Evolutionary conservation across 176 grass and related monocot genomes (phyloP), one percentile per base, ranked within the genome.

Genomic region (Guadua angustifolia): DNA sequence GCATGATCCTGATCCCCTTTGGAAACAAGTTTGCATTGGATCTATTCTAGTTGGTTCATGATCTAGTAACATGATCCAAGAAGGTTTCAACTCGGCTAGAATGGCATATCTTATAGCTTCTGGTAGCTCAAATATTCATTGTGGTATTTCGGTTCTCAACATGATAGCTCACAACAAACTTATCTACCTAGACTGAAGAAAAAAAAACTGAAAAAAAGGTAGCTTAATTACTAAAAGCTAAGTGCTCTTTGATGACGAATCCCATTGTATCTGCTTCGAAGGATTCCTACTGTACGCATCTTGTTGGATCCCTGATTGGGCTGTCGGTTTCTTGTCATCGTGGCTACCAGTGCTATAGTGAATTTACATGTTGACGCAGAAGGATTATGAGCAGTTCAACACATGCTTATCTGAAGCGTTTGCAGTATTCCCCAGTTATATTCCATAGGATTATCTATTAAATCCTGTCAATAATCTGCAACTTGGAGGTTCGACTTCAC

Each of bases 401-500:
- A 69, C 71, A 72, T 42, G 61, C 52, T 49, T 82, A 57, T 82
- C 79, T 17, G 10, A 53, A 71, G 19, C 36, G 7, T 46, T 77
- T 45, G 36, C 55, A 29, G 4, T 45, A 79, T 56, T 59, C 3
- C 58, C 68, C 11, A 3, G 8, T 43, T 56, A n/a, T 12, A 18
- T 55, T 71, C 19, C 5, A n/a, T 42, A 33, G 18, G 35, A 5
- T 4, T 33, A 33, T 78, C 50, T 63, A 36, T 46, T 17, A 58
- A 69, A 59, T 24, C 7, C 5, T 68, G 52, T 5, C 19, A 69
- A 56, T 26, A 15, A 39, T 65, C 64, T 82, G 63, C 62, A 76
- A 70, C 77, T 89, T 85, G 82, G 87, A 62, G 24, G 52, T 52
- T 85, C 52, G 32, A 65, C 35, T 14, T 11, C 29, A 45, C 64